Conservation (phyloP, 1,284 basidiomycete species). For the Pseudozyma sp. region DNA sequence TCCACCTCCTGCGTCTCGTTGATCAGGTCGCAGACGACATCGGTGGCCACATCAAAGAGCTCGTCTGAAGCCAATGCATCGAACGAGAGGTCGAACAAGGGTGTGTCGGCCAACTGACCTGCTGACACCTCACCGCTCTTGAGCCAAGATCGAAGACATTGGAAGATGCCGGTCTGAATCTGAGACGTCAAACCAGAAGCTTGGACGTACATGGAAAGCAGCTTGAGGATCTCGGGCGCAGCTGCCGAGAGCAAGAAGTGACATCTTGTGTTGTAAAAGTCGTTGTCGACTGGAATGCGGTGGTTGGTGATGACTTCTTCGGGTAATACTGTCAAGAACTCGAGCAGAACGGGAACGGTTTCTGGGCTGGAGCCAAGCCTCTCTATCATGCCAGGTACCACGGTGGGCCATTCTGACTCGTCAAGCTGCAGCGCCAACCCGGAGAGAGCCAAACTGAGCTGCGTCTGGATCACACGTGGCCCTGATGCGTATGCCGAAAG, state of each 20-base stretch:
- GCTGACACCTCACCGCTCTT: conserved; percentile 84
- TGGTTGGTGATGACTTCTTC: conserved; percentile 89
- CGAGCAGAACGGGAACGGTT: conserved; percentile 84
- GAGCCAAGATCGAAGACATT: conserved; percentile 88
- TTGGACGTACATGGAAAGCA: conserved; percentile 89
- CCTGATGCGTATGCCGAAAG: conserved; percentile 78
- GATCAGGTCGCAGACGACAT: conserved; percentile 92
- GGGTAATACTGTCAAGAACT: conserved; percentile 90
- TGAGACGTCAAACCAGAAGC: conserved; percentile 83
- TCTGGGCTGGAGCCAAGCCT: conserved; percentile 84
- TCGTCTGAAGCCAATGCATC: conserved; percentile 73
- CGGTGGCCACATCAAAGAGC: conserved; percentile 91
- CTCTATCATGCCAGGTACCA: conserved; percentile 85
- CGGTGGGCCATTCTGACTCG: conserved; percentile 78
- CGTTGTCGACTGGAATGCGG: conserved; percentile 87
- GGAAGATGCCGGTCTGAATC: conserved; percentile 88
- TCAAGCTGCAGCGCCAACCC: conserved; percentile 91
- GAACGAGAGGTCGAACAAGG: conserved; percentile 78
- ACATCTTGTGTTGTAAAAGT: conserved; percentile 73
- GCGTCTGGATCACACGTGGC: conserved; percentile 86
- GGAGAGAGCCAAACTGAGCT: conserved; percentile 88
- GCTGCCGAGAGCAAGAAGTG: conserved; percentile 72
- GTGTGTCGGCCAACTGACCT: conserved; percentile 77
- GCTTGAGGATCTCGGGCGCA: conserved; percentile 78
- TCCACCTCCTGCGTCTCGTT: conserved; percentile 98